Percentiles rank a stretch among this genome's conserved stretches.
Evolutionary conservation across 352 stramenopile genomes (phyloP).

Genomic region (Halophytophthora batemanensis): DNA sequence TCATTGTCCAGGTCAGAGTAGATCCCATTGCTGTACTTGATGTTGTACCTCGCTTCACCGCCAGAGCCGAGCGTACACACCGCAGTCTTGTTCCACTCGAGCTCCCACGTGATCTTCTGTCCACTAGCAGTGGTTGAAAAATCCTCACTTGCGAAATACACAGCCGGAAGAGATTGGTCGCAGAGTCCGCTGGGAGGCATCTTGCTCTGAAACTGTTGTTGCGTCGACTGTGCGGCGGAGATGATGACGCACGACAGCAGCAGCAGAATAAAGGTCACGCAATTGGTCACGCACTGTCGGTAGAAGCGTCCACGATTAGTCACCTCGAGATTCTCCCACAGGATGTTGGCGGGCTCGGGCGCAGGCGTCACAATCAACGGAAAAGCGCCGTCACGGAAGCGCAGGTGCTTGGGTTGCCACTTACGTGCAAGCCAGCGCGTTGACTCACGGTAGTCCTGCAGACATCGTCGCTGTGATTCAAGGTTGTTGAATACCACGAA

Average conservation of each 20-base stretch:
- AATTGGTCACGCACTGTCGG: conserved; percentile 58
- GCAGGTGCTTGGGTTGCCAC: conserved; percentile 45
- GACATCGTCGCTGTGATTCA: conserved; percentile 61
- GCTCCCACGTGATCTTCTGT: conserved; percentile 18
- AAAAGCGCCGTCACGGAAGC: conserved; percentile 40
- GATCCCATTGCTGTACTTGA: conserved; percentile 34
- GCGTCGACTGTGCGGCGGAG: conserved; percentile 36
- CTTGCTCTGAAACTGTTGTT: conserved; percentile 35
- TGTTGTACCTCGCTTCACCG: conserved; percentile 26
- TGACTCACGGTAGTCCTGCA: conserved; percentile 74
- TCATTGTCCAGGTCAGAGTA: conserved; percentile 15
- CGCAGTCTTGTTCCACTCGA: conserved; percentile 23
- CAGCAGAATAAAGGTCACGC: conserved; percentile 45
- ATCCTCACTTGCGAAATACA: conserved; percentile 32
- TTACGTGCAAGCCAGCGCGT: conserved; percentile 33
- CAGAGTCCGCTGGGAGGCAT: conserved; percentile 35
- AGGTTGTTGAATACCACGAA: conserved; percentile 89
- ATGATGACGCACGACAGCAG: conserved; percentile 44
- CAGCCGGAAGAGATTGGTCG: conserved; percentile 27
- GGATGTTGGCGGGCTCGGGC: conserved; percentile 78
- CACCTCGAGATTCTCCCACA: conserved; percentile 83
- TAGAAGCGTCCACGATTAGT: conserved; percentile 60
- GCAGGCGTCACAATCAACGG: conserved; percentile 49
- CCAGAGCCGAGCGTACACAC: conserved; percentile 13
- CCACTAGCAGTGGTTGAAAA: conserved; percentile 8